phyloP scores from a whole-genome alignment of 768 basidiomycete genomes.

The Naganishia antarctica region DNA sequence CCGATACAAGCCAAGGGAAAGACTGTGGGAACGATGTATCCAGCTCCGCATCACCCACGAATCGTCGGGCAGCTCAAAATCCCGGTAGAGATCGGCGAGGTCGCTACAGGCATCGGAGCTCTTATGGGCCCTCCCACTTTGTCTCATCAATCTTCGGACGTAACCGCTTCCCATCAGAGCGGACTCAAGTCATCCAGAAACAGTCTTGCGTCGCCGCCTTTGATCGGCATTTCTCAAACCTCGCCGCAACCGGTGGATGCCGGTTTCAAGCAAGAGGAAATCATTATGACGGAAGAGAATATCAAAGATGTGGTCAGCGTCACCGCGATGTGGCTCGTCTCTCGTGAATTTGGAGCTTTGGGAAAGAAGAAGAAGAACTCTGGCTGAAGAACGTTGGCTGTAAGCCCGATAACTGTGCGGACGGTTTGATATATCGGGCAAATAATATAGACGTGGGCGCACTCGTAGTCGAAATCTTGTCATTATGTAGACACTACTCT shows the following conservation, averaged over 20 bases:
- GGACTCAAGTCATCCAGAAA: constrained; percentile 16
- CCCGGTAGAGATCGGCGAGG: constrained; percentile 78
- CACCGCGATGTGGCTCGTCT: constrained; percentile 84
- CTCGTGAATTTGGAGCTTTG: constrained; percentile 85
- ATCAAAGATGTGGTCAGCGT: constrained; percentile 87
- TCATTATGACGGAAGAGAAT: constrained; percentile 77
- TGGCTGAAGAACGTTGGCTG: not conserved
- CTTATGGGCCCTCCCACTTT: not conserved
- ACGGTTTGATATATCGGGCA: too few relatives aligned
- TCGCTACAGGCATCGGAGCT: constrained; percentile 53
- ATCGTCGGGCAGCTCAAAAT: constrained; percentile 86
- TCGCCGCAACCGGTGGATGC: not conserved
- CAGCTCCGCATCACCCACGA: constrained; percentile 93
- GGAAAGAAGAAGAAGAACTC: constrained; percentile 59
- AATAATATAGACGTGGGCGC: too few relatives aligned
- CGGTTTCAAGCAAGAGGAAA: constrained; percentile 45
- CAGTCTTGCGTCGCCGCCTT: constrained; percentile 8
- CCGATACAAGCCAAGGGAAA: constrained; percentile 33
- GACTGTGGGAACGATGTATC: constrained; percentile 77
- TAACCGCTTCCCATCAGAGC: not conserved
- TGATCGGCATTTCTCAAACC: constrained; percentile 4
- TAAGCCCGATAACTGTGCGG: too few relatives aligned
- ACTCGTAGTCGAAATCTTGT: too few relatives aligned
- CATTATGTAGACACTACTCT: too few relatives aligned
- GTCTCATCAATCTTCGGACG: constrained; percentile 5